Conservation (phyloP, 768 basidiomycete species). For the Thelephora ganbajun region DNA sequence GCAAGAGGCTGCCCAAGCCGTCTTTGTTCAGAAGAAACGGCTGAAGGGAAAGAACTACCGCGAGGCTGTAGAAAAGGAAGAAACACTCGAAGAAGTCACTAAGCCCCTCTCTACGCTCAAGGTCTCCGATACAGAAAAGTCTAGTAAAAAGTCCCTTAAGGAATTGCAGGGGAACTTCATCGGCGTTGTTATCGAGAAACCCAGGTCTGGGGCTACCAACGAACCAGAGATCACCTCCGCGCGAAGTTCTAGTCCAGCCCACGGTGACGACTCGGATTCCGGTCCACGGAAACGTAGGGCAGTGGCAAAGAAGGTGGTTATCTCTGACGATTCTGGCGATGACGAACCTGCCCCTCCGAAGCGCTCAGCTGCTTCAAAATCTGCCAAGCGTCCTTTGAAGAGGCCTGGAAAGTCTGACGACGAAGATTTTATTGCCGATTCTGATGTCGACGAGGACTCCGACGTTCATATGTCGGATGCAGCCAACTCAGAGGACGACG, state of each 20-base stretch:
- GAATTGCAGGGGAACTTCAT: too few species aligned
- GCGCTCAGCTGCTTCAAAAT: conserved; percentile 2
- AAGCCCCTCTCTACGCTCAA: not conserved
- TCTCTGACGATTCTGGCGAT: conserved; percentile 43
- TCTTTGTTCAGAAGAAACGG: conserved; percentile 41
- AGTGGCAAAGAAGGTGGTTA: conserved; percentile 23
- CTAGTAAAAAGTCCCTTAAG: not conserved
- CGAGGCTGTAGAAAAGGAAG: conserved; percentile 26
- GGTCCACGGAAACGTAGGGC: conserved; percentile 22
- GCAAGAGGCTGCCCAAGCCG: conserved; percentile 32
- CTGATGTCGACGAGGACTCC: conserved; percentile 11
- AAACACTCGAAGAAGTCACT: not conserved
- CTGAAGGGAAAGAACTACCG: conserved; percentile 66
- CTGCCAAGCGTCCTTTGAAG: not conserved
- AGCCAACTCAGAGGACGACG: not conserved
- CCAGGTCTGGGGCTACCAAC: too few species aligned
- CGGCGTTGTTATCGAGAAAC: conserved; percentile 25
- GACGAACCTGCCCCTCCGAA: conserved; percentile 10
- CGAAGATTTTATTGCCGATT: conserved; percentile 6
- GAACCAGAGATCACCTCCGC: conserved; percentile 11
- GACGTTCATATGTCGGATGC: not conserved
- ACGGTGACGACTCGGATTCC: conserved; percentile 24
- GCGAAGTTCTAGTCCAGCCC: conserved; percentile 16
- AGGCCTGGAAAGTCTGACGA: conserved; percentile 5
- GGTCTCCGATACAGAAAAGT: conserved; percentile 1